Evolutionary conservation across 1,284 basidiomycete genomes (phyloP), one percentile per base, ranked within the genome.

Genomic region (Inonotus hispidus): DNA sequence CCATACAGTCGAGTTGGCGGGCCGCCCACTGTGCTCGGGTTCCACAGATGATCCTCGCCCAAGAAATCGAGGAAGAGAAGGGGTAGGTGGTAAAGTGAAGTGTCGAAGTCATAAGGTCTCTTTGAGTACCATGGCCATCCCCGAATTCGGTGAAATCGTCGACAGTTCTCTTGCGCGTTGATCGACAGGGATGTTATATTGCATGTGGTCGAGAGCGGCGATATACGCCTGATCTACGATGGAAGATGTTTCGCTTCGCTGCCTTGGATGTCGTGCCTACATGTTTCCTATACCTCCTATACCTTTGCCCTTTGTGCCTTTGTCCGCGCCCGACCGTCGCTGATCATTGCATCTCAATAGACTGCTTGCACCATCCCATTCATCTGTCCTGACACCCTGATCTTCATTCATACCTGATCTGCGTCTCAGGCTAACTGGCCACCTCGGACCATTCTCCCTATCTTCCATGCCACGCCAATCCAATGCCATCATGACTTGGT

Each of bases 1-100:
- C 80, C 71, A 8, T 88, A 82, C 82, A 90, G 88, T 72, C 89
- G 84, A 71, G 89, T 87, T 38, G 75, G 82, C 25, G 88, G 89
- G 4, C 88, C 88, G 4, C 57, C 72, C 27, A 70, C 77, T 23
- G 72, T 88, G 56, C 77, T 79, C 41, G 88, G 88, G 35, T 81
- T 90, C 80, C 79, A 82, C 65, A 79, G 88, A 70, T 90, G 72
- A 82, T 55, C 13, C 41, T n/a, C n/a, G n/a, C n/a, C n/a, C n/a
- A n/a, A n/a, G n/a, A n/a, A n/a, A n/a, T n/a, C n/a, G n/a, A 11
- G 45, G 43, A 21, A 43, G 32, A 16, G 16, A n/a, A 8, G 23
- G 6, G 3, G 8, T 8, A 8, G 32, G 8, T 8, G 32, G 32
- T 4, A 8, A 8, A 32, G 32, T 4, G 32, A 8, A 32, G 32